A percentile compares a stretch with the other conserved stretches of the same genome.
Conservation (phyloP, 208 protist genomes). For the Porcisia deanei region DNA sequence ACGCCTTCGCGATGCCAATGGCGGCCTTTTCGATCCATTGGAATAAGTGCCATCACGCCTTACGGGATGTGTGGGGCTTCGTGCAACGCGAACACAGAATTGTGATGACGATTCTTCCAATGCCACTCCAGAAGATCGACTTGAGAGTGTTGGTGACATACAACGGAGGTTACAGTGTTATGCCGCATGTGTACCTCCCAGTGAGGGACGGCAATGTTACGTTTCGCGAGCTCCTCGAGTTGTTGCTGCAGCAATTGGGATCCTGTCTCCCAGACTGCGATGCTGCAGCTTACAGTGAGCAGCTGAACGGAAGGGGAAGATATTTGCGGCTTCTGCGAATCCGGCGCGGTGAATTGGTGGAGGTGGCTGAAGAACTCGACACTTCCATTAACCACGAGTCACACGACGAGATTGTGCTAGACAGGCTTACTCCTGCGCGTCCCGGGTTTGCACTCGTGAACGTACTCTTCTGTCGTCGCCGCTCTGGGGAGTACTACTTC, state of each 20-base stretch:
- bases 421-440: constrained; percentile 21
- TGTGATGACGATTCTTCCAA: constrained; percentile 49
- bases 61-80: constrained; percentile 25
- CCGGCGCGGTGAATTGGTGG: constrained; percentile 22
- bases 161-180: constrained; percentile 45
- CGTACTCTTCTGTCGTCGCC: constrained; percentile 68
- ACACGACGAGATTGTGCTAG: constrained; percentile 26
- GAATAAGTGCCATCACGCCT: constrained; percentile 9
- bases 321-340: constrained; percentile 35
- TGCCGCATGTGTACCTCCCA: constrained; percentile 48
- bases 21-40: constrained; percentile 4
- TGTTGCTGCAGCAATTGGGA: constrained; percentile 38
- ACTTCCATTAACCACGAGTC: constrained; percentile 5
- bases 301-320: constrained; percentile 4
- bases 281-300: constrained; percentile 15
- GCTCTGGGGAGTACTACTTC: constrained; percentile 61
- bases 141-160: constrained; percentile 24
- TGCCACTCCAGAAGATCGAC: constrained; percentile 29
- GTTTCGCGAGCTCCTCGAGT: constrained; percentile 30
- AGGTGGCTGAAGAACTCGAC: constrained; percentile 13
- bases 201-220: constrained; percentile 14
- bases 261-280: constrained; percentile 10
- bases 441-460: constrained; percentile 40
- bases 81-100: constrained; percentile 26
- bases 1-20: constrained; percentile 24